Base-by-base conservation (phyloP, 176 grass and related monocot species). In the Musa itinerans region DNA sequence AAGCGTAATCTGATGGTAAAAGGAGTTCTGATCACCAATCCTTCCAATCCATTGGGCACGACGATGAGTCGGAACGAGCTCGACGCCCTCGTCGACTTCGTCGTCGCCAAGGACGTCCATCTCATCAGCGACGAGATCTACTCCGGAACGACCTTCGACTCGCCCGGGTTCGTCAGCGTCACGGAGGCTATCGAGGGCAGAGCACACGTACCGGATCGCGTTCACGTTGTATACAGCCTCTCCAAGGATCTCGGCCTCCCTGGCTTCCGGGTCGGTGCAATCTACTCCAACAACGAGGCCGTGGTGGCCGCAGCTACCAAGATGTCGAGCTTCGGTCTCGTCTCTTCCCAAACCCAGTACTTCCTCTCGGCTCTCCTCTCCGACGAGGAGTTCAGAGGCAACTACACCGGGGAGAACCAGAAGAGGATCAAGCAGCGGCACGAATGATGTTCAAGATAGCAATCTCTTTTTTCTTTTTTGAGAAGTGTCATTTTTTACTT, bases 281-380 rank as follows among this genome's bases (percentile, higher is more conserved):
- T 96, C 74, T 92, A 96, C 81, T 96, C 92, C 17, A 11, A 66
- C 53, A 92, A 96, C 83, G 27, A 80, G 15, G 76, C 52, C 27
- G 89, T 96, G 2, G 85, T 92, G 3, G 86, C 86, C 24, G 87
- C 92, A 12, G 89, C 92, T 1, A 96, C 92, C 76, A 96, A 96
- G 84, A 96, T 96, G 92, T 96, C 92, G 1, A 96, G 92, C 75
- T 96, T 96, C 74, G 92, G 92, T 6, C 86, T 96, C 48, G 78
- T 96, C 15, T 96, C 34, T 6, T 43, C 34, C 34, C 34, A 43
- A 43, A 43, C 34, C 34, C 34, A 43, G 34, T 43, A 43, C 89
- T 27, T 92, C 92, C 84, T 96, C 1, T 86, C 89, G 0, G 75
- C 73, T 16, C 66, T 92, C 1, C 87, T 96, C 19, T 80, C 80